Evolutionary conservation across 768 basidiomycete genomes (phyloP).

Genomic region (Suillus plorans): DNA sequence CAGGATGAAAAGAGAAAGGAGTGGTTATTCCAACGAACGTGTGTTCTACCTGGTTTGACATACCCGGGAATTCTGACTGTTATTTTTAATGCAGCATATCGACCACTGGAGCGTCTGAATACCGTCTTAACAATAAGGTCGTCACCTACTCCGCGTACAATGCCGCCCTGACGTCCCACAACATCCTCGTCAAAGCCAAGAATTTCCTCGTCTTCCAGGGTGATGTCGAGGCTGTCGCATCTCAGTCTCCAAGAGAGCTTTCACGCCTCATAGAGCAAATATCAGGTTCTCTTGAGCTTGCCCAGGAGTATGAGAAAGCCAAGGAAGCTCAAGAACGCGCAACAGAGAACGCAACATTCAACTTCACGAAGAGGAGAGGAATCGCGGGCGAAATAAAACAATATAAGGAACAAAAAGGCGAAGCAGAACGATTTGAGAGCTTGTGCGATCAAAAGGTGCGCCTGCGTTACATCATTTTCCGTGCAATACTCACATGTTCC

Average conservation of each 20-base stretch:
- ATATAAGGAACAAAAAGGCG: conserved; percentile 95
- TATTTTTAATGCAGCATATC: conserved; percentile 62
- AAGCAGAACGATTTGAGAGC: conserved; percentile 84
- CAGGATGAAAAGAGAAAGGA: conserved; percentile 75
- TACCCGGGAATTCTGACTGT: background rate
- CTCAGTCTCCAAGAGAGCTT: conserved; percentile 89
- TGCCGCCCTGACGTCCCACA: conserved; percentile 79
- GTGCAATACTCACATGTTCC: conserved; percentile 10
- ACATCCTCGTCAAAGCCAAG: conserved; percentile 98
- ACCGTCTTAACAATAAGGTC: conserved; percentile 76
- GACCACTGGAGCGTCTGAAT: conserved; percentile 84
- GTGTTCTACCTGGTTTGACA: conserved; percentile 32
- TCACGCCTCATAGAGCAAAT: conserved; percentile 94
- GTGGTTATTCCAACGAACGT: conserved; percentile 93
- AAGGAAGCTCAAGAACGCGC: conserved; percentile 86
- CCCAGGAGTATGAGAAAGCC: conserved; percentile 84
- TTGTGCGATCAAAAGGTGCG: conserved; percentile 73
- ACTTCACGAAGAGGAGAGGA: conserved; percentile 91
- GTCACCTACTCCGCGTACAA: conserved; percentile 92
- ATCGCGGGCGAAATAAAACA: conserved; percentile 95
- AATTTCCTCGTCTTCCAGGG: conserved; percentile 99
- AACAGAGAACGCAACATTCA: conserved; percentile 91
- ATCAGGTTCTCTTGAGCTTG: conserved; percentile 88
- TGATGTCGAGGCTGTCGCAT: conserved; percentile 96
- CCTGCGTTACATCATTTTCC: conserved; percentile 4